Percentiles rank a stretch among this genome's conserved stretches.
These are phyloP conservation scores for Rhizopus sp. DNA, from an alignment of 371 early-diverging fungal species.

Conservation along the genomic window DNA sequence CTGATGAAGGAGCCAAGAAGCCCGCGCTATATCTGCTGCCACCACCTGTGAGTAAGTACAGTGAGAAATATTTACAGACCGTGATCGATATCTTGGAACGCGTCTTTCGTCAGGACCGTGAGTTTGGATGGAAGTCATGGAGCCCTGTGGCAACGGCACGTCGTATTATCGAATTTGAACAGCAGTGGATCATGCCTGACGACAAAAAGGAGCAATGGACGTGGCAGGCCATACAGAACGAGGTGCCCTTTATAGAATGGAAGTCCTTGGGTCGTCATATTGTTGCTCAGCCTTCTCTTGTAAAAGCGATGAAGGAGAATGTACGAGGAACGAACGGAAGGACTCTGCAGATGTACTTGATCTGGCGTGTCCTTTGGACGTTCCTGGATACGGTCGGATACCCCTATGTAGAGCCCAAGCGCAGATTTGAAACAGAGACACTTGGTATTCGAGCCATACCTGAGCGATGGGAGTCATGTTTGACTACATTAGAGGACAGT, in stretches of 20 bases:
- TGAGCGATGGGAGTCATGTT: conserved; percentile 58
- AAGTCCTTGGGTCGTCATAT: not conserved
- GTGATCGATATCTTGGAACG: conserved; percentile 29
- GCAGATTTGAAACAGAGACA: conserved; percentile 32
- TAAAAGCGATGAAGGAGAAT: conserved; percentile 18
- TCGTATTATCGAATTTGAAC: conserved; percentile 54
- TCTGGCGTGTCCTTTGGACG: conserved; percentile 41
- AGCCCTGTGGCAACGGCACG: conserved; percentile 44
- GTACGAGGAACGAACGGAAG: conserved; percentile 21
- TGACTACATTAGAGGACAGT: conserved; percentile 40
- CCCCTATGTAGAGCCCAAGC: conserved; percentile 22
- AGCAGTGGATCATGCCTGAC: not conserved
- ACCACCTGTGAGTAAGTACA: conserved; percentile 38
- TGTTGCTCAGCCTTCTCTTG: conserved; percentile 36
- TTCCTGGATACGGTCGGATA: conserved; percentile 38
- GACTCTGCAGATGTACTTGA: conserved; percentile 43
- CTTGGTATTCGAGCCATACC: conserved; percentile 40
- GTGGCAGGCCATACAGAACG: conserved; percentile 28
- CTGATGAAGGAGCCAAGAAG: conserved; percentile 4
- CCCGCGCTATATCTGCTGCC: conserved; percentile 37
- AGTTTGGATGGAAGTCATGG: conserved; percentile 37
- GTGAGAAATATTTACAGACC: conserved; percentile 22
- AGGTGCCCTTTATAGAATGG: conserved; percentile 52
- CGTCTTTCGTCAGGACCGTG: conserved; percentile 32
- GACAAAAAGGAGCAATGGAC: conserved; percentile 20